A percentile compares a stretch with the other conserved stretches of the same genome.
Conservation (phyloP, 2,329 filamentous ascomycete genomes). For the Rugonectria rugulosa region DNA sequence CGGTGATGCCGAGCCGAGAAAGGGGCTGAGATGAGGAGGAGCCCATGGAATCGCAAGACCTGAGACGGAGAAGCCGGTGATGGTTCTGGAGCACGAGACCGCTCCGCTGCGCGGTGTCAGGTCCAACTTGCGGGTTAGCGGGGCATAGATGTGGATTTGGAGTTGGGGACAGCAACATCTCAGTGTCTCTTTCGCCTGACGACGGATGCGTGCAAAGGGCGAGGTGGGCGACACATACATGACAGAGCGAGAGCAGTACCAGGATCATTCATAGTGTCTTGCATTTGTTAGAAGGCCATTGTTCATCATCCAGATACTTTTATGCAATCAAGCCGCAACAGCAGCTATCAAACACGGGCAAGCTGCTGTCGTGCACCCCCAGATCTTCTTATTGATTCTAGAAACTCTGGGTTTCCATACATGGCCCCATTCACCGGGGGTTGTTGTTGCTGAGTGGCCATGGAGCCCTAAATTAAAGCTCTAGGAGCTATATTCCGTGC, state of each 20-base stretch:
- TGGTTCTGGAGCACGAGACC: slow-evolving; percentile 37
- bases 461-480: too few relatives aligned
- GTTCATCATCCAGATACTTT: too few relatives aligned
- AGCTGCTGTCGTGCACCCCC: slow-evolving; percentile 10
- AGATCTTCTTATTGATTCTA: slow-evolving; percentile 42
- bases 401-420: slow-evolving; percentile 35
- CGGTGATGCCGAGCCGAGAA: slow-evolving; percentile 15
- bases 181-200: slow-evolving; percentile 1
- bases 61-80: not conserved
- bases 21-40: slow-evolving; percentile 8
- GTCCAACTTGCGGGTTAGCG: slow-evolving; percentile 28
- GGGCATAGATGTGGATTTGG: slow-evolving; percentile 30
- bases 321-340: not conserved
- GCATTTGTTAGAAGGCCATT: too few relatives aligned
- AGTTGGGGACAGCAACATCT: slow-evolving; percentile 4
- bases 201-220: too few relatives aligned
- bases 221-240: too few relatives aligned
- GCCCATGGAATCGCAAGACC: slow-evolving; percentile 7
- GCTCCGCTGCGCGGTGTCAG: slow-evolving; percentile 14
- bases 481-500: too few relatives aligned
- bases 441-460: slow-evolving; percentile 27
- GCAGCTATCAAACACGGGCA: not conserved
- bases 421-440: slow-evolving; percentile 34
- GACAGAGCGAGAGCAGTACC: too few relatives aligned
- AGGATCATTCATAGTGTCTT: too few relatives aligned